phyloP scores from a whole-genome alignment of 2,329 filamentous ascomycete species.

The Xylaria sp. region DNA sequence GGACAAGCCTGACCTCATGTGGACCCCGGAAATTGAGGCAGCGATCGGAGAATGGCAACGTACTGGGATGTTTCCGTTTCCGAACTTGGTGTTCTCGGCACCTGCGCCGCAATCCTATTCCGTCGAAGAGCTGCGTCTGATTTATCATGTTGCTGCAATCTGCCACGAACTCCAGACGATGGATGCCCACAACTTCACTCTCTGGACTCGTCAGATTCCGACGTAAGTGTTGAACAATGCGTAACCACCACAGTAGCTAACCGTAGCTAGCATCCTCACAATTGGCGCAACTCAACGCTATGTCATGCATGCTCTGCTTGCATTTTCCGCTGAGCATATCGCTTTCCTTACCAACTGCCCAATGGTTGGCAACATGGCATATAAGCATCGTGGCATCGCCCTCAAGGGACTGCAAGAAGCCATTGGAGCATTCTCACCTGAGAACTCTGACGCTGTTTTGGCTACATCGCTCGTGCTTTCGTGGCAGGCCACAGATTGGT shows the following conservation, averaged over 20 bases:
- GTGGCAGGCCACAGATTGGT: conserved; percentile 98
- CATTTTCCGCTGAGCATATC: conserved; percentile 94
- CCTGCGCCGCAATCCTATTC: conserved; percentile 79
- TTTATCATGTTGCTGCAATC: conserved; percentile 89
- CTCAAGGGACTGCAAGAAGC: conserved; percentile 89
- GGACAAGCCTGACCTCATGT: conserved; percentile 77
- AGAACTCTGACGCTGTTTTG: conserved; percentile 90
- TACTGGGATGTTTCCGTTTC: conserved; percentile 87
- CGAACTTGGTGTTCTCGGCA: conserved; percentile 80
- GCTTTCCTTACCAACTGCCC: conserved; percentile 88
- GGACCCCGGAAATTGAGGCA: conserved; percentile 86
- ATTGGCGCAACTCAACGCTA: conserved; percentile 85
- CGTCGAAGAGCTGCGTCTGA: conserved; percentile 83
- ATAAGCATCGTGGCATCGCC: conserved; percentile 87
- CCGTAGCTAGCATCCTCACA: conserved; percentile 73
- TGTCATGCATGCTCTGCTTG: conserved; percentile 93
- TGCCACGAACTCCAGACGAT: conserved; percentile 83
- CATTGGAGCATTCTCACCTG: conserved; percentile 83
- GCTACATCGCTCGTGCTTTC: conserved; percentile 92
- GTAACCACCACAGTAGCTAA: conserved; percentile 40
- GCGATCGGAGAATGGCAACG: conserved; percentile 85
- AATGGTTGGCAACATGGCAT: conserved; percentile 87
- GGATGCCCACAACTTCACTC: conserved; percentile 83
- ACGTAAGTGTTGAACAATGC: conserved; percentile 69
- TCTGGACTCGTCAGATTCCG: conserved; percentile 94